Conservation (phyloP, 176 grass and related monocot genomes). For the Panicum miliaceum region DNA sequence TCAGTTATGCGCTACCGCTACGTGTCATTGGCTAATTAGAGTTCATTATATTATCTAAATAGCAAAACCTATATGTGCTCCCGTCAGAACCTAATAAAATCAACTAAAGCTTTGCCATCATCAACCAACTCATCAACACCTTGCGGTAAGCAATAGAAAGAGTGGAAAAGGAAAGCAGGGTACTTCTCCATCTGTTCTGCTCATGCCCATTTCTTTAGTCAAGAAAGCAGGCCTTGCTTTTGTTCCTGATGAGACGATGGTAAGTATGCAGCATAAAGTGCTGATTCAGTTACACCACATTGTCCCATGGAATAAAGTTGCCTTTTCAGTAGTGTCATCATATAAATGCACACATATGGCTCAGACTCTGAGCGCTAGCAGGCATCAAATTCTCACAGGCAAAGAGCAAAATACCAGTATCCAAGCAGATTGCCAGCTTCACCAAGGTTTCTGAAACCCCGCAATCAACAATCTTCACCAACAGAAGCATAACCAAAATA, state of each 20-base stretch:
- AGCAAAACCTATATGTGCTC: conserved; percentile 37
- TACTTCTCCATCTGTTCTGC: conserved; percentile 37
- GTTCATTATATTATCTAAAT: conserved; percentile 29
- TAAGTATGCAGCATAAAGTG: conserved; percentile 52
- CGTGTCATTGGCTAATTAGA: neutral
- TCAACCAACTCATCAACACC: conserved; percentile 33
- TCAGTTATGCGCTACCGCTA: neutral
- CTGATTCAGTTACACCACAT: conserved; percentile 50
- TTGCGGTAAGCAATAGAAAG: conserved; percentile 40
- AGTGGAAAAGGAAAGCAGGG: conserved; percentile 29
- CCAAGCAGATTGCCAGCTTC: neutral
- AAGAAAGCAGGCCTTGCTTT: conserved; percentile 19
- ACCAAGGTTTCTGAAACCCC: too few species aligned
- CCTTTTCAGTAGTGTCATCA: conserved; percentile 27
- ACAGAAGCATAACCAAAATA: too few species aligned
- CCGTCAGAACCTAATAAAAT: conserved; percentile 31
- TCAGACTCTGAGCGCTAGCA: conserved; percentile 34
- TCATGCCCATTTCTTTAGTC: conserved; percentile 34
- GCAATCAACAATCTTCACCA: too few species aligned
- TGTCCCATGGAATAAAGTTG: conserved; percentile 60
- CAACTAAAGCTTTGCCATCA: neutral
- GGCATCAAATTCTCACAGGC: conserved; percentile 42
- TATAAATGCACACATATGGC: conserved; percentile 50
- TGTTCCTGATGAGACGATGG: conserved; percentile 54
- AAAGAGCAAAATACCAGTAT: conserved; percentile 30